phyloP scores from a whole-genome alignment of 345 rosid genomes.

The Gynandropsis gynandra region DNA sequence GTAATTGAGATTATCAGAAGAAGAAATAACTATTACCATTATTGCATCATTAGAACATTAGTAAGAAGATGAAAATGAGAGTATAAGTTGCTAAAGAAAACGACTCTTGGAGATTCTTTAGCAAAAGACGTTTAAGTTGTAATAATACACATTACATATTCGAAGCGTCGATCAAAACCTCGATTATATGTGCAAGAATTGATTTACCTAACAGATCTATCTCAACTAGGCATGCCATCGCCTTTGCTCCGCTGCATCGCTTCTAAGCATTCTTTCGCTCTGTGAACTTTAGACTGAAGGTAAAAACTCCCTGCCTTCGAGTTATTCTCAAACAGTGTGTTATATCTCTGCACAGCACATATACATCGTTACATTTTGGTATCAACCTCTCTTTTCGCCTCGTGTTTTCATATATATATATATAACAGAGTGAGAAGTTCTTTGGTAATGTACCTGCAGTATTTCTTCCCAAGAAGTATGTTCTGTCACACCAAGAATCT shows the following conservation, averaged over 20 bases:
- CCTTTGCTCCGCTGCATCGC: slow-evolving; percentile 35
- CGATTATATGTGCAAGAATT: slow-evolving; percentile 19
- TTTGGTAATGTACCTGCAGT: slow-evolving; percentile 34
- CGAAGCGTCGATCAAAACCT: background rate
- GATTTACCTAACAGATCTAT: background rate
- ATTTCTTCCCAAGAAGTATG: slow-evolving; percentile 77
- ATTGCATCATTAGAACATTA: too few species aligned
- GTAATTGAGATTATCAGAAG: too few species aligned
- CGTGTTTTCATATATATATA: too few species aligned
- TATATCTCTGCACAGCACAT: slow-evolving; percentile 55
- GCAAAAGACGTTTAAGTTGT: too few species aligned
- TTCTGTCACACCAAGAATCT: slow-evolving; percentile 76
- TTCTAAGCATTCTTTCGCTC: slow-evolving; percentile 91
- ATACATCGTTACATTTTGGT: slow-evolving; percentile 25
- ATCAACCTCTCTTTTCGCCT: background rate
- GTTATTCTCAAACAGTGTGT: slow-evolving; percentile 61
- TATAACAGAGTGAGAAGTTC: too few species aligned
- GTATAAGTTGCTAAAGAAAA: too few species aligned
- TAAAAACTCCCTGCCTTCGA: slow-evolving; percentile 84
- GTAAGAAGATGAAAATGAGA: too few species aligned
- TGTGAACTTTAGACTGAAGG: slow-evolving; percentile 87
- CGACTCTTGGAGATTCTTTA: too few species aligned
- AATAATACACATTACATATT: background rate
- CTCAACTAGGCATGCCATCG: slow-evolving; percentile 41
- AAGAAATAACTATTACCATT: too few species aligned